Conservation (phyloP, 2,329 filamentous ascomycete genomes). For the Fusarium lateritium region DNA sequence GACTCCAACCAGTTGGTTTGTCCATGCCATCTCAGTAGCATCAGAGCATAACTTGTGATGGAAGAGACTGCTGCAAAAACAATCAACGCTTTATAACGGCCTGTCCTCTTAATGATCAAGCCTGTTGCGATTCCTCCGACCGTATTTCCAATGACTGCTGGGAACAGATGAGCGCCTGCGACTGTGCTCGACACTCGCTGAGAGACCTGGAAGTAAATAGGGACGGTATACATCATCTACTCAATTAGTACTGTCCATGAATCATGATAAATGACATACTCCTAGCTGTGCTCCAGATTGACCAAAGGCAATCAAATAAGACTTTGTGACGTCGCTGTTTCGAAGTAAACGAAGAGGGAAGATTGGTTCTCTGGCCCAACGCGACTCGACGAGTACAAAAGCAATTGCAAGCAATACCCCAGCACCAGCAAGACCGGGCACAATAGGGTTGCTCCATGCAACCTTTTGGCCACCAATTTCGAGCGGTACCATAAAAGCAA, state of each 20-base stretch:
- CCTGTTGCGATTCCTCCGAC: conserved; percentile 74
- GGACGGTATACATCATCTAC: conserved; percentile 72
- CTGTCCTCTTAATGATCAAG: conserved; percentile 69
- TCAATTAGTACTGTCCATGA: too few relatives aligned
- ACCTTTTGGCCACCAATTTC: conserved; percentile 68
- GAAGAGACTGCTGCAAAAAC: conserved; percentile 66
- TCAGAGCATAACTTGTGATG: conserved; percentile 64
- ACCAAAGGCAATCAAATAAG: conserved; percentile 67
- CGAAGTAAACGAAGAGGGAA: conserved; percentile 70
- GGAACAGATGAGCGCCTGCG: conserved; percentile 74
- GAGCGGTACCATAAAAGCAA: conserved; percentile 66
- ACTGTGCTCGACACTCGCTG: conserved; percentile 68
- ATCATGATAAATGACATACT: conserved; percentile 5
- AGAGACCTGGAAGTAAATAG: conserved; percentile 79
- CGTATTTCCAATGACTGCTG: conserved; percentile 77
- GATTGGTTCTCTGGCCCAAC: conserved; percentile 67
- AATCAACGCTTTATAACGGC: conserved; percentile 70
- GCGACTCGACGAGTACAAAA: conserved; percentile 62
- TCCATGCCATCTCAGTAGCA: conserved; percentile 72
- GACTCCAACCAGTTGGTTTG: conserved; percentile 69
- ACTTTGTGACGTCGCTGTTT: conserved; percentile 66
- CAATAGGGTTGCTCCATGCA: conserved; percentile 63
- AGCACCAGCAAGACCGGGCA: conserved; percentile 56
- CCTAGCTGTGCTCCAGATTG: conserved; percentile 67
- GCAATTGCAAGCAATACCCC: conserved; percentile 57